phyloP scores from a whole-genome alignment of 2,329 filamentous ascomycete genomes.

The Chalara sp. region DNA sequence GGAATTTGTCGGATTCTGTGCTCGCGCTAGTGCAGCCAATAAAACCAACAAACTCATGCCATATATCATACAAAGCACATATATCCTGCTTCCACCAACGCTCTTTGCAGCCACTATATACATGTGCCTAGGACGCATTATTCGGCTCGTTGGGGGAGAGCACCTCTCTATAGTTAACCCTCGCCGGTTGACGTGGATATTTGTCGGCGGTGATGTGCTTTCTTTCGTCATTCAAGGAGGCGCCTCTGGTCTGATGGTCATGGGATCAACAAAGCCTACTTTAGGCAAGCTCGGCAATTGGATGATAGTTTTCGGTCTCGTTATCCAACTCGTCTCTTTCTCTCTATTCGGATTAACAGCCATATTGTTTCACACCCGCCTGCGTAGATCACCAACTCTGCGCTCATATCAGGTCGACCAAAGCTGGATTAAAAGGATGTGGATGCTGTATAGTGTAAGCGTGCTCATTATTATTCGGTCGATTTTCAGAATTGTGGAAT shows the following conservation, averaged over 20 bases:
- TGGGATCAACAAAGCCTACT: background rate
- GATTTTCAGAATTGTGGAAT: slow-evolving; percentile 42
- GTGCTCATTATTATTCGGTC: slow-evolving; percentile 38
- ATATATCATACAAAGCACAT: slow-evolving; percentile 13
- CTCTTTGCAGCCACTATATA: slow-evolving; percentile 20
- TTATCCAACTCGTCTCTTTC: slow-evolving; percentile 44
- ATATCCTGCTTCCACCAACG: slow-evolving; percentile 16
- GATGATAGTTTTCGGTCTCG: slow-evolving; percentile 39
- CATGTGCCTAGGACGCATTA: slow-evolving; percentile 17
- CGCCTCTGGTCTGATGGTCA: background rate
- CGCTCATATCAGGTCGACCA: slow-evolving; percentile 1
- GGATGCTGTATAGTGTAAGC: slow-evolving; percentile 34
- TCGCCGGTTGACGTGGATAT: slow-evolving; percentile 43
- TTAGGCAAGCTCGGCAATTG: slow-evolving; percentile 25
- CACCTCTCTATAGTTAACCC: slow-evolving; percentile 28
- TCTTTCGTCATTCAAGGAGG: slow-evolving; percentile 40
- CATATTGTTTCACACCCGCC: slow-evolving; percentile 35
- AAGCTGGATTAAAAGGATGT: slow-evolving; percentile 30
- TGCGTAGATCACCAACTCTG: slow-evolving; percentile 24
- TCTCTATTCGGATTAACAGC: slow-evolving; percentile 38
- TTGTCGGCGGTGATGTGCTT: slow-evolving; percentile 45
- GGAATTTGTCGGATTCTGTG: slow-evolving; percentile 8
- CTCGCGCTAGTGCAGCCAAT: slow-evolving; percentile 29
- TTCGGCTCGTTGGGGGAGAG: background rate
- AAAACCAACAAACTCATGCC: slow-evolving; percentile 29